Evolutionary conservation across 352 stramenopile genomes (phyloP).

Genomic region (Globisporangium parvum): DNA sequence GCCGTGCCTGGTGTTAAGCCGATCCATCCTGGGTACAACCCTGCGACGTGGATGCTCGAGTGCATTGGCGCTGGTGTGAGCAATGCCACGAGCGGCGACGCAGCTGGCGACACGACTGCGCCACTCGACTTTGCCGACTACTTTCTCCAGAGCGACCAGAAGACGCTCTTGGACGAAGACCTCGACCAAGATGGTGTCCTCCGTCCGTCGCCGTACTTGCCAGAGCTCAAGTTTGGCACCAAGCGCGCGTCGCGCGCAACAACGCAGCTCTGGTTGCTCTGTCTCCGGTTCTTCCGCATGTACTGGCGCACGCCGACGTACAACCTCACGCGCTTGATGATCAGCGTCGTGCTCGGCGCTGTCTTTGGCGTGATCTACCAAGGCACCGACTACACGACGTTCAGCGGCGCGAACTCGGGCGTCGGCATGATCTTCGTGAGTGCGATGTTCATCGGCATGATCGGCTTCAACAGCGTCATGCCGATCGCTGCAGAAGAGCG

Average conservation of each 20-base stretch:
- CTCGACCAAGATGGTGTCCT: conserved; percentile 38
- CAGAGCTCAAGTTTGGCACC: conserved; percentile 31
- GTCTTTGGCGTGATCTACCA: conserved; percentile 77
- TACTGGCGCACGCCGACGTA: conserved; percentile 88
- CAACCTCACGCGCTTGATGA: conserved; percentile 69
- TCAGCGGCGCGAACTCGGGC: conserved; percentile 30
- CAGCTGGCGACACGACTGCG: too few relatives aligned
- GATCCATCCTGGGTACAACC: conserved; percentile 56
- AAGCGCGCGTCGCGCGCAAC: conserved; percentile 25
- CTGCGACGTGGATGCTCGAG: conserved; percentile 17
- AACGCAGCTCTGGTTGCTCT: conserved; percentile 36
- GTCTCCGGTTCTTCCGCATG: conserved; percentile 55
- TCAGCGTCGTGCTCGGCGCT: conserved; percentile 59
- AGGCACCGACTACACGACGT: conserved; percentile 42
- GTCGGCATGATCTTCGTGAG: conserved; percentile 81
- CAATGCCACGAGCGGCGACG: background rate
- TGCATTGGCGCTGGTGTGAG: conserved; percentile 19
- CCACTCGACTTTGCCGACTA: conserved; percentile 32
- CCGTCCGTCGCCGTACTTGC: conserved; percentile 20
- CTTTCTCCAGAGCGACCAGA: conserved; percentile 32
- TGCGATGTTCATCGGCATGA: conserved; percentile 77
- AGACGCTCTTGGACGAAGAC: conserved; percentile 29
- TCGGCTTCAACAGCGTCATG: conserved; percentile 75
- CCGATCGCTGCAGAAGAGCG: conserved; percentile 76
- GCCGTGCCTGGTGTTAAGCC: conserved; percentile 22